Evolutionary conservation across 805 yeast genomes (phyloP), one percentile per base, ranked within the genome.

Genomic region (Saccharomycopsis sp.): DNA sequence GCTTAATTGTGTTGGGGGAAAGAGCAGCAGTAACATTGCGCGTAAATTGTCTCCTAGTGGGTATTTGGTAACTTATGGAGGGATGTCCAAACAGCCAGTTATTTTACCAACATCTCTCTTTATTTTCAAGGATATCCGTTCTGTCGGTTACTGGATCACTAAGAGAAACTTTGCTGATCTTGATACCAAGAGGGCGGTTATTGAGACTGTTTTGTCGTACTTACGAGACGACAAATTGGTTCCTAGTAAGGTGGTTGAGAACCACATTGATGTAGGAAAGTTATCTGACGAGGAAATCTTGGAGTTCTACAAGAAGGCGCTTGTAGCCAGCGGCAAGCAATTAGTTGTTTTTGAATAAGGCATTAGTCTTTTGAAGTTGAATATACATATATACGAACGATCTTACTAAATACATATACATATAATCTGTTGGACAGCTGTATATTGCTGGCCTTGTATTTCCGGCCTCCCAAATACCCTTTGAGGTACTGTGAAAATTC

Each of bases 41-140:
- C 79, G 97, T 64, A 93, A 91, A 70, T 78, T 94, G 58, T 84
- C 83, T 44, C 73, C 76, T 15, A 83, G 88, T 65, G 96, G 94
- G 1, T 79, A 84, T 53, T 75, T 94, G 77, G 82, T 91, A 65
- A 90, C 98, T 0, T 94, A 94, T 68, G 99, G 99, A 38, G 98
- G 96, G 44, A 94, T 94, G 99, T 89, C 97, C 2, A 84, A 86
- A 77, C 92, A 89, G 73, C 99, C 99, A 1, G 96, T 94, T 9
- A 80, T 82, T n/a, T 72, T 94, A 58, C 97, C 98, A 47, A 90
- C 97, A 0, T 83, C 96, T 0, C 74, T 89, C 60, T 89, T 89
- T 68, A 92, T 94, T 63, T 94, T 94, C 78, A 94, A 93, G 72
- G 87, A 92, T 68, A 72, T 94, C 58, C 84, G 87, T 3, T 84